A percentile compares a stretch with the other conserved stretches of the same genome.
phyloP scores from a whole-genome alignment of 345 rosid genomes.

The Linum trigynum region DNA sequence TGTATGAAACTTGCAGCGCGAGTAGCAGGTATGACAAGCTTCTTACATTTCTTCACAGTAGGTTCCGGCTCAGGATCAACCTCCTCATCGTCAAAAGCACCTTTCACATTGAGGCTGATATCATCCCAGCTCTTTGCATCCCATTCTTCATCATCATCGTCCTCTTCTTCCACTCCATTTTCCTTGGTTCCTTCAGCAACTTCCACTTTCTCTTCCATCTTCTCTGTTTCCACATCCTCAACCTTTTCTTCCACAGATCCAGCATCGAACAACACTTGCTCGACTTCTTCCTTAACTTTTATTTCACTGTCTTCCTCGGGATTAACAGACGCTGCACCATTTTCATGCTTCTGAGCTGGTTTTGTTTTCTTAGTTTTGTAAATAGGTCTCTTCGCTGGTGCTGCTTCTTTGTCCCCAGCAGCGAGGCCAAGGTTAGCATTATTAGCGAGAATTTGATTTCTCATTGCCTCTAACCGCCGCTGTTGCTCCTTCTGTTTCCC shows the following conservation, averaged over 20 bases:
- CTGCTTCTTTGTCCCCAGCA: constrained; percentile 39
- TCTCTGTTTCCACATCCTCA: constrained; percentile 33
- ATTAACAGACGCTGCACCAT: constrained; percentile 39
- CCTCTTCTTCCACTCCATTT: constrained; percentile 63
- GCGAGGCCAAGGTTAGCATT: constrained; percentile 34
- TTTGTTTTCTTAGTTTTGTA: constrained; percentile 74
- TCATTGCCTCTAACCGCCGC: constrained; percentile 71
- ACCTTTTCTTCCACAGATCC: constrained; percentile 39
- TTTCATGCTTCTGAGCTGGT: constrained; percentile 47
- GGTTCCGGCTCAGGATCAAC: constrained; percentile 52
- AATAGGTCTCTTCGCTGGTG: constrained; percentile 60
- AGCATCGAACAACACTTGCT: constrained; percentile 29
- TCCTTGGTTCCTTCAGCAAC: constrained; percentile 36
- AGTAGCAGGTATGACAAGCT: constrained; percentile 25
- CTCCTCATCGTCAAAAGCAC: constrained; percentile 89
- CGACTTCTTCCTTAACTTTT: constrained; percentile 33
- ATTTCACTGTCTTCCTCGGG: constrained; percentile 34
- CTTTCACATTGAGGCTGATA: constrained; percentile 61
- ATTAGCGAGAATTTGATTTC: constrained; percentile 60
- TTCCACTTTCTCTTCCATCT: constrained; percentile 38
- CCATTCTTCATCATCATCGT: constrained; percentile 79
- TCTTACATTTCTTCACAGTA: constrained; percentile 42
- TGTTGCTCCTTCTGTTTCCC: constrained; percentile 89
- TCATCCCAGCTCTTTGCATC: constrained; percentile 98
- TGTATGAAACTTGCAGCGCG: constrained; percentile 32